These are phyloP conservation scores for Primulina tabacum DNA, from an alignment of 257 asterid species.

Conservation along the genomic window DNA sequence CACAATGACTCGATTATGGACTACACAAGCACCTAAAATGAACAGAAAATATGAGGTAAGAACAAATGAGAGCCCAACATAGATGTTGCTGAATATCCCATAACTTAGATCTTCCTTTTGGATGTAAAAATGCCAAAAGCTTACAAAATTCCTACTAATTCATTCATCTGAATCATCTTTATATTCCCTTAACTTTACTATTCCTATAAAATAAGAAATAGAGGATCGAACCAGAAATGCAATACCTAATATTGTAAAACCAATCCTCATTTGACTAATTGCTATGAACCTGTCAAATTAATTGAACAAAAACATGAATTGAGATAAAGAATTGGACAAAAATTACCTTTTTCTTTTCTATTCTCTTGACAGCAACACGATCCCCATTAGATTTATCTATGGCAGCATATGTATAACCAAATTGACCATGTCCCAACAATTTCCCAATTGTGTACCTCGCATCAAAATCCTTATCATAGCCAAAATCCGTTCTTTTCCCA, in stretches of 20 bases:
- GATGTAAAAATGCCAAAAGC: not conserved
- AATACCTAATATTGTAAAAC: not conserved
- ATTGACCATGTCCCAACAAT: slow-evolving; percentile 97
- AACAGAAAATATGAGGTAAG: not conserved
- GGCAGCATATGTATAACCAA: slow-evolving; percentile 94
- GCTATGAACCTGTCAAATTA: not conserved
- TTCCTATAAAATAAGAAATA: not conserved
- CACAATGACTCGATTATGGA: not conserved
- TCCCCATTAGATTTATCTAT: slow-evolving; percentile 79
- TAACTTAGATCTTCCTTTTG: not conserved
- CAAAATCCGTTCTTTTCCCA: slow-evolving; percentile 95
- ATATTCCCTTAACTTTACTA: slow-evolving; percentile 14
- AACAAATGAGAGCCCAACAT: not conserved
- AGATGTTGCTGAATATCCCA: slow-evolving; percentile 22
- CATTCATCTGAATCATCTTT: slow-evolving; percentile 9
- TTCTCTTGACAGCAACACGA: slow-evolving; percentile 97
- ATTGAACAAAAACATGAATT: not conserved
- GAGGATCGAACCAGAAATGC: not conserved
- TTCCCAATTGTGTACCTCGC: slow-evolving; percentile 70
- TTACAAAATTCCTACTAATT: slow-evolving; percentile 6
- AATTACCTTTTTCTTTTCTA: slow-evolving; percentile 86
- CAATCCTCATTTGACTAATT: not conserved
- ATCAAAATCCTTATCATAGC: slow-evolving; percentile 89
- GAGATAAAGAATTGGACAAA: not conserved
- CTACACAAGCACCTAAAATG: not conserved